These are phyloP conservation scores for Lavandula angustifolia DNA, from an alignment of 257 asterid species.

Conservation along the genomic window DNA sequence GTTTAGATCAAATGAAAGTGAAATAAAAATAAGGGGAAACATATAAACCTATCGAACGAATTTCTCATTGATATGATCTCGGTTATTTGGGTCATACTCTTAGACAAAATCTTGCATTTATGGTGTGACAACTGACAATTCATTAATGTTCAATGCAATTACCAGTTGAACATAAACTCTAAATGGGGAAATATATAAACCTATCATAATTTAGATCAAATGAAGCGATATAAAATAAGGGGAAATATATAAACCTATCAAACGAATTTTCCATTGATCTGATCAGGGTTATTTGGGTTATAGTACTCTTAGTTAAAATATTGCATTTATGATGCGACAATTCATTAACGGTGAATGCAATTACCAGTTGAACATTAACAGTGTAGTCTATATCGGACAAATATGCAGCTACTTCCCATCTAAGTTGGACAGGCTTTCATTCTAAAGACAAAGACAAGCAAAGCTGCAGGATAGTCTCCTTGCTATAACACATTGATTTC, in stretches of 20 bases:
- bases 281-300: not conserved
- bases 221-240: not conserved
- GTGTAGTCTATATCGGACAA: not conserved
- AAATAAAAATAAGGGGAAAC: not conserved
- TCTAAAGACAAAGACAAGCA: not conserved
- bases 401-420: not conserved
- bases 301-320: not conserved
- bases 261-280: constrained; percentile 5
- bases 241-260: not conserved
- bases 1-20: not conserved
- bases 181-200: too few relatives aligned
- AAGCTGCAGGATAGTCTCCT: constrained; percentile 8
- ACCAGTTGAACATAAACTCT: constrained; percentile 8
- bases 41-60: not conserved
- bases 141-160: not conserved
- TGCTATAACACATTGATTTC: not conserved
- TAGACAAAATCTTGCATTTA: not conserved
- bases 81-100: not conserved
- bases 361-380: not conserved
- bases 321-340: not conserved
- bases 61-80: not conserved
- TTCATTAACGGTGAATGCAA: not conserved
- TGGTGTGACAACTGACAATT: not conserved
- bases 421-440: constrained; percentile 22
- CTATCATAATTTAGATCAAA: constrained; percentile 11